Evolutionary conservation across 2,329 filamentous ascomycete species (phyloP).

Genomic region (Fusarium xylarioides): DNA sequence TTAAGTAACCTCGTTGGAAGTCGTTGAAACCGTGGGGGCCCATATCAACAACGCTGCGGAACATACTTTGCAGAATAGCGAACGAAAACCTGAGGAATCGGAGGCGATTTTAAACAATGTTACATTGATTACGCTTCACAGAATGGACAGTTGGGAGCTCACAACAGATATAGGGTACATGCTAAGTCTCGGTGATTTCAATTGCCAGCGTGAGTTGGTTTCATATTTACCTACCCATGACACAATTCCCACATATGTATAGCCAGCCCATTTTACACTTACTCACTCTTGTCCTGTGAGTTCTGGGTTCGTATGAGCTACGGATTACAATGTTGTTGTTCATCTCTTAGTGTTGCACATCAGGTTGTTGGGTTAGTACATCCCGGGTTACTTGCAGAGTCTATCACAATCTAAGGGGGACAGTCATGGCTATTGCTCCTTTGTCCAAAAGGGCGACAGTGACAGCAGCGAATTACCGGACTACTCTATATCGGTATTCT

Average conservation of each 20-base stretch:
- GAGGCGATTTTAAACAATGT: background rate
- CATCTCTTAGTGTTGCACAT: background rate
- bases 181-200: background rate
- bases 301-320: background rate
- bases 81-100: rapidly evolving
- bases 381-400: background rate
- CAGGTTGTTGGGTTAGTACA: background rate
- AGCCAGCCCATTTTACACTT: background rate
- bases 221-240: background rate
- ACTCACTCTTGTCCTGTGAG: rapidly evolving
- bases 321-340: background rate
- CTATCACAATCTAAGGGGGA: background rate
- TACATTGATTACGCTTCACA: background rate
- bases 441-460: rapidly evolving
- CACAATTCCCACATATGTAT: background rate
- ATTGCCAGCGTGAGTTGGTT: background rate
- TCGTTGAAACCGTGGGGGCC: background rate
- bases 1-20: background rate
- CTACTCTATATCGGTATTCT: background rate
- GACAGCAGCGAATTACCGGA: too few relatives aligned
- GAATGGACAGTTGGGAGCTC: too few relatives aligned
- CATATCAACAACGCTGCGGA: too few relatives aligned
- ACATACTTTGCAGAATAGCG: background rate
- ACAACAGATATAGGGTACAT: background rate
- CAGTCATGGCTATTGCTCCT: rapidly evolving